Base-by-base conservation (phyloP, 2,329 filamentous ascomycete genomes). In the Fusarium tupiense region DNA sequence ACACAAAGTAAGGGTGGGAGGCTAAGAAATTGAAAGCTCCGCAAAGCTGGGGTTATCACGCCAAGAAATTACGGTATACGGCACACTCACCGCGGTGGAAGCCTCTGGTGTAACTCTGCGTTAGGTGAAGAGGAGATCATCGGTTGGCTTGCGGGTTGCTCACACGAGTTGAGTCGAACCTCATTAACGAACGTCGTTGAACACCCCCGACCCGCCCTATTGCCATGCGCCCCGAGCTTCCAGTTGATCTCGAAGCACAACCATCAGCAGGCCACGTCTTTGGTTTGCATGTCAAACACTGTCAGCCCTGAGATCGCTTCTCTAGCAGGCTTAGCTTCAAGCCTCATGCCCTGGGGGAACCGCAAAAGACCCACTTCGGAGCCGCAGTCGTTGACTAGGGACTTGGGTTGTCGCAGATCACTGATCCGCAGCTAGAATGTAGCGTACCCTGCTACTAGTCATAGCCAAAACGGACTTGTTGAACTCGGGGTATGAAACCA, bases 291-390 rank as follows among this genome's bases (percentile, higher is more conserved):
- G 33, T 35, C 33, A 35, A 35, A 35, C 33, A 35, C 33, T 14
- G 33, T 35, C 33, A 35, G 33, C 33, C 33, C 33, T 35, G 33
- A 35, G 13, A 35, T 35, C 33, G 33, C 33, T 35, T 35, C 33
- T 35, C 33, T 35, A 35, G 33, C 33, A 13, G 33, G 33, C 33
- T 58, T 70, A 70, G 66, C 38, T 62, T 54, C 52, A 56, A 72
- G 69, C 64, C 69, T 69, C 43, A 43, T 52, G 76, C 64, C 68
- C 75, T 69, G 76, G 73, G 76, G 76, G 76, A 78, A 72, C 76
- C 76, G 76, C 76, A 78, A 60, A 46, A 29, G 72, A 57, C 74
- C 77, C 77, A 78, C 77, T 53, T 78, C 77, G 77, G 77, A 78
- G 67, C 77, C 77, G 77, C 77, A 78, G 74, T 74, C 68, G 64